Base-by-base conservation (phyloP, 176 grass and related monocot species). In the Miscanthus lutarioriparius region DNA sequence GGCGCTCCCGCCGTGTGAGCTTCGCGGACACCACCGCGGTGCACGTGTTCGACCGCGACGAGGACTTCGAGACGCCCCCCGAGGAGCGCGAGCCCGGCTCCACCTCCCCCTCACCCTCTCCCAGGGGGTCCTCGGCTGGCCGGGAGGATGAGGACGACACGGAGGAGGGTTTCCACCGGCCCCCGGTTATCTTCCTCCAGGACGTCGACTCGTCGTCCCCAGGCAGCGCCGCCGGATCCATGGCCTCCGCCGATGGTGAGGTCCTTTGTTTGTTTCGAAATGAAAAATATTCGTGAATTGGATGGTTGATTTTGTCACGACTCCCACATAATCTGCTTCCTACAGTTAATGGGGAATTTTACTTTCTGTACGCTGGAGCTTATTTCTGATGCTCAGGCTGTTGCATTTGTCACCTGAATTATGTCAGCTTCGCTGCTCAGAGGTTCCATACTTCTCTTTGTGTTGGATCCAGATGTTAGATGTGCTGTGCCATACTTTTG, bases 1-100 rank as follows among this genome's bases (percentile, higher is more conserved):
- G 79, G 93, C 90, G 82, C 75, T 91, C 93, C 39, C 96, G 96
- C 62, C 91, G 96, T 28, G 96, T 99, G 47, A 99, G 96, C 90
- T 99, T 99, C 45, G 93, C 96, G 13, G 96, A 99, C 39, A 99
- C 78, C 59, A 99, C 96, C 45, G 91, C 91, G 48, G 88, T 99
- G 56, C 96, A 94, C 81, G 89, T 99, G 80, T 99, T 96, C 89
- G 88, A 87, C 49, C 89, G 96, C 70, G 96, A 99, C 86, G 93
- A 98, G 78, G 93, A 95, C 56, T 81, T 82, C 75, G 86, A 91
- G 59, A 91, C 93, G 8, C 83, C 92, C 16, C 90, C 88, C 53
- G 91, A 95, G 77, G 83, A 82, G 53, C 76, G 49, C 35, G 74
- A 74, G 44, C 44, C 68, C 61, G 36, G 6, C 25, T 59, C 26